Evolutionary conservation across 225 moss, liverwort and hornwort genomes (phyloP).

Genomic region (Bryum argenteum): DNA sequence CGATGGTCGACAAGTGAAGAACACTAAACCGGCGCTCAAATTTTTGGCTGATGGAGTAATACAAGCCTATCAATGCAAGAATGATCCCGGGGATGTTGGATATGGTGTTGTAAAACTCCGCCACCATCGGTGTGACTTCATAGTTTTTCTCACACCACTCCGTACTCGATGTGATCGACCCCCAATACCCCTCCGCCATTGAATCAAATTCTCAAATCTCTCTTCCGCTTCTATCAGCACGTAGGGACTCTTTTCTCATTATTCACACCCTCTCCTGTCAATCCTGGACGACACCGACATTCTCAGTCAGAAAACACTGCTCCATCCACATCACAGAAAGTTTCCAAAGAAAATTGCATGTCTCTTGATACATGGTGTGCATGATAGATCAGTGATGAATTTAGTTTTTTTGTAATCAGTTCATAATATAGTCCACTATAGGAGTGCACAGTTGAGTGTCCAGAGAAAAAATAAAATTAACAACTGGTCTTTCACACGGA

Average conservation of each 20-base stretch:
- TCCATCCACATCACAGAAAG: no score
- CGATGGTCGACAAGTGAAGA: slow-evolving; percentile 76
- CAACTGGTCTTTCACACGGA: no score
- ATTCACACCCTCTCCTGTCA: slow-evolving; percentile 13
- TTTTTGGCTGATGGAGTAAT: slow-evolving; percentile 68
- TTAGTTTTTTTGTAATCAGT: no score
- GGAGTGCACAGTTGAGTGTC: no score
- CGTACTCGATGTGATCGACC: slow-evolving; percentile 75
- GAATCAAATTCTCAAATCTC: slow-evolving; percentile 19
- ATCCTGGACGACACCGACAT: slow-evolving; percentile 21
- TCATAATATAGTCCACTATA: no score
- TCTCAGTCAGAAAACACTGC: background rate
- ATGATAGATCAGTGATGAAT: no score
- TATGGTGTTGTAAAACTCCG: slow-evolving; percentile 82
- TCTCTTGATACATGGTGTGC: no score
- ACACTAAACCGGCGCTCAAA: slow-evolving; percentile 83
- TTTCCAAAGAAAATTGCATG: no score
- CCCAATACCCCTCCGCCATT: slow-evolving; percentile 74
- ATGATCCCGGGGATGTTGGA: slow-evolving; percentile 80
- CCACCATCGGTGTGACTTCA: slow-evolving; percentile 68
- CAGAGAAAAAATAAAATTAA: no score
- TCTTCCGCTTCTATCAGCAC: slow-evolving; percentile 7
- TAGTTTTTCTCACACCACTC: slow-evolving; percentile 90
- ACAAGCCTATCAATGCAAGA: slow-evolving; percentile 76
- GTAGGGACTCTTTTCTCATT: slow-evolving; percentile 20